Percentiles rank a stretch among this genome's conserved stretches.
phyloP scores from a whole-genome alignment of 371 early-diverging fungal genomes.

The Mucor plumbeus region DNA sequence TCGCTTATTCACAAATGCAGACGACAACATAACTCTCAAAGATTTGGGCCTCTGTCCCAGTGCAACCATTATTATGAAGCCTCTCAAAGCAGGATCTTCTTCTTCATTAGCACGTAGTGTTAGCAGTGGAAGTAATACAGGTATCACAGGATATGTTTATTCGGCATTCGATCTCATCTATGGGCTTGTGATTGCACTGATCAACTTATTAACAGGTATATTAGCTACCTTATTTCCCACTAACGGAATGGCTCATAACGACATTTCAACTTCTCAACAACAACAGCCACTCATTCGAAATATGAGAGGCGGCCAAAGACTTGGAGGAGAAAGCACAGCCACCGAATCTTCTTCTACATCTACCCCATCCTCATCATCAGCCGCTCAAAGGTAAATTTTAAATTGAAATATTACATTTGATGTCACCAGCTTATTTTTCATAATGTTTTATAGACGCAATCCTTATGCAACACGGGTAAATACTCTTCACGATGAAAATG shows the following conservation, averaged over 20 bases:
- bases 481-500: slow-evolving; percentile 27
- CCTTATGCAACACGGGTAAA: slow-evolving; percentile 34
- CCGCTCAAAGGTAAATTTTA: slow-evolving; percentile 19
- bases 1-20: slow-evolving; percentile 46
- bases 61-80: slow-evolving; percentile 62
- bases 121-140: slow-evolving; percentile 22
- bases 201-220: slow-evolving; percentile 19
- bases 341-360: slow-evolving; percentile 1
- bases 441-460: slow-evolving; percentile 17
- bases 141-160: slow-evolving; percentile 34
- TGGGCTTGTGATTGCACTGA: slow-evolving; percentile 29
- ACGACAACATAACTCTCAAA: slow-evolving; percentile 45
- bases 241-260: slow-evolving; percentile 3
- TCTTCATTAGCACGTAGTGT: background rate
- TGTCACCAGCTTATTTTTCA: background rate
- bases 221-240: slow-evolving; percentile 34
- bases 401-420: background rate
- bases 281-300: slow-evolving; percentile 16
- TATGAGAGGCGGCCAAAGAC: slow-evolving; percentile 31
- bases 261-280: background rate
- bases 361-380: slow-evolving; percentile 6
- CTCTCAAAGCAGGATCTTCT: slow-evolving; percentile 16
- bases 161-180: slow-evolving; percentile 26
- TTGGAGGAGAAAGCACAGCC: slow-evolving; percentile 18
- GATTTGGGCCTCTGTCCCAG: slow-evolving; percentile 61